phyloP scores from a whole-genome alignment of 306 rosid genomes.

The Pyrus betulifolia region DNA sequence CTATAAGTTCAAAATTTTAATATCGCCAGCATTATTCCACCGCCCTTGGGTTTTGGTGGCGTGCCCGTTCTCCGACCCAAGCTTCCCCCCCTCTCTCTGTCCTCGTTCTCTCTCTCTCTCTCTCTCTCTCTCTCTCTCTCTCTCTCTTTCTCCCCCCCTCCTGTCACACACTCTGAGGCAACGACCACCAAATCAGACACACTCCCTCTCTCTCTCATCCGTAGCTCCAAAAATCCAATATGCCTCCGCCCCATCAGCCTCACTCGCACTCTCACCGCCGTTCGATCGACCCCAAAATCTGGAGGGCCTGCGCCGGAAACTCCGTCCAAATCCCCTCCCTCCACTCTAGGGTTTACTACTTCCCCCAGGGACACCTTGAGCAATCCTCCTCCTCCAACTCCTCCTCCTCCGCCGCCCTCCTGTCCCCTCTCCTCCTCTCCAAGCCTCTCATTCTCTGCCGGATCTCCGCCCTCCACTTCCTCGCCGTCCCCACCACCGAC shows the following conservation, averaged over 20 bases:
- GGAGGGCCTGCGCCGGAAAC: constrained; percentile 61
- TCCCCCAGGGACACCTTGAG: constrained; percentile 69
- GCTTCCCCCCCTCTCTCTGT: not conserved
- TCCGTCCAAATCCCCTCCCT: constrained; percentile 38
- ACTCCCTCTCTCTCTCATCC: not conserved
- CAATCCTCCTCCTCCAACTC: constrained; percentile 37
- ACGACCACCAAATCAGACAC: not conserved
- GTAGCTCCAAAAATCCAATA: not conserved
- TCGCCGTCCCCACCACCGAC: constrained; percentile 50
- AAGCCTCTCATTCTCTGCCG: constrained; percentile 34
- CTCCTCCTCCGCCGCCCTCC: constrained; percentile 26
- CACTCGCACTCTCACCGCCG: constrained; percentile 3
- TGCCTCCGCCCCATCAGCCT: constrained; percentile 12
- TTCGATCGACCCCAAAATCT: constrained; percentile 32
- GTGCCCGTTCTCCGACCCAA: constrained; percentile 33
- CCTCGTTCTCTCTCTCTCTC: not conserved
- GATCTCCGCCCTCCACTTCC: constrained; percentile 23
- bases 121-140: not conserved
- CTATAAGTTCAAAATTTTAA: not conserved
- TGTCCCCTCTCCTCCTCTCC: constrained; percentile 22
- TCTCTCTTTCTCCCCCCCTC: not conserved
- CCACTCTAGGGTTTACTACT: constrained; percentile 72
- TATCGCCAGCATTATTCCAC: not conserved
- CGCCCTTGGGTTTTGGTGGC: constrained; percentile 1
- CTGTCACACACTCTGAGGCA: not conserved